Evolutionary conservation across 2,329 filamentous ascomycete species (phyloP), one percentile per base, ranked within the genome.

Genomic region (Diplodia seriata): DNA sequence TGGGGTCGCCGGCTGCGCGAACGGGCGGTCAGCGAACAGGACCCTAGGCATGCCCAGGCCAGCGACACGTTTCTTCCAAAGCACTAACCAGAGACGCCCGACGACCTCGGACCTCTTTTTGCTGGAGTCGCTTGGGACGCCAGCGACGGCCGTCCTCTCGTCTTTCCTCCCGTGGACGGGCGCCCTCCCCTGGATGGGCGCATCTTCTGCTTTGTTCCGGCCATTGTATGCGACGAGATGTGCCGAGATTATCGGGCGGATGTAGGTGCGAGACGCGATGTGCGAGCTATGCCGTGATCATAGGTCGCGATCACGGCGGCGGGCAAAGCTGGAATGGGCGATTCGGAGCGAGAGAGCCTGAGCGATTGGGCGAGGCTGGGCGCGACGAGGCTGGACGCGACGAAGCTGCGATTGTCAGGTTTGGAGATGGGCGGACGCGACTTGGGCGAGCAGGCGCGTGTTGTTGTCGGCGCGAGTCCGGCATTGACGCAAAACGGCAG

Each of bases 1-100:
- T 70, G 15, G 70, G 70, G 33, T 71, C 72, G 74, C 78, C 69
- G 72, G 74, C 47, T 78, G 70, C 62, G 14, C 18, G 31, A 50
- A 40, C 29, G 20, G n/a, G 15, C 36, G 20, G 11, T 59, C 14
- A 43, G 50, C 47, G 4, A n/a, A 14, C 23, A 8, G 20, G 3
- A 33, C 1, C 15, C 12, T 15, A 7, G 15, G 23, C 33, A 38
- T 38, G 63, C 40, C n/a, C 29, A 11, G 12, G 4, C 9, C 33
- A 36, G 40, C 11, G 14, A 47, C 40, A 43, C 8, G 18, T n/a
- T 7, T 7, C 40, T 7, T 7, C 15, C 40, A 43, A 43, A 43
- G 40, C 4, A 43, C 57, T 62, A 20, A 64, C 66, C 38, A 5
- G 47, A 33, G n/a, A 59, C 29, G 31, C 54, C 54, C 15, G 56